phyloP scores from a whole-genome alignment of 1,284 basidiomycete species.

The Moesziomyces aphidis region DNA sequence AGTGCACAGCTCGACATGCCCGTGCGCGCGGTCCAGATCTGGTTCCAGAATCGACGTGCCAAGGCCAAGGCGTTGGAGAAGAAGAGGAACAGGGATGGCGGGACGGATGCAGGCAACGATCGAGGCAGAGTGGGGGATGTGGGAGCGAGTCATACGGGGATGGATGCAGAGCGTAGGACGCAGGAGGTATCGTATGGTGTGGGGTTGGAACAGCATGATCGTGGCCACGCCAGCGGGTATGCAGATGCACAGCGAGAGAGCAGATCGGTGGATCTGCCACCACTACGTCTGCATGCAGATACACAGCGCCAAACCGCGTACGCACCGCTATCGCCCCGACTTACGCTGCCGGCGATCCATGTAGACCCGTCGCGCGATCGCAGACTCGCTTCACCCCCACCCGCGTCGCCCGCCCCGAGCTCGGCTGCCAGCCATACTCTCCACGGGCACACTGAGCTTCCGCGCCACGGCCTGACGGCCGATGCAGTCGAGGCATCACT shows the following conservation, averaged over 20 bases:
- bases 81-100: slow-evolving; percentile 14
- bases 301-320: slow-evolving; percentile 1
- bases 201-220: slow-evolving; percentile 3
- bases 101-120: background rate
- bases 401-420: background rate
- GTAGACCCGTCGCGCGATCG: slow-evolving; percentile 1
- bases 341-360: slow-evolving; percentile 4
- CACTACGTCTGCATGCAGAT: slow-evolving; percentile 15
- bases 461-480: background rate
- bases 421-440: background rate
- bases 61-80: slow-evolving; percentile 58
- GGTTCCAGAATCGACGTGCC: slow-evolving; percentile 60
- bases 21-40: slow-evolving; percentile 55
- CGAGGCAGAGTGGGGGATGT: no score
- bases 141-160: background rate
- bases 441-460: background rate
- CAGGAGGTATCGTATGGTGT: slow-evolving; percentile 1
- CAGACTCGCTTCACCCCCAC: background rate
- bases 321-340: background rate
- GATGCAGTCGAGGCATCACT: background rate
- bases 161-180: slow-evolving; percentile 4
- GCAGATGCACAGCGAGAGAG: background rate
- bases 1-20: slow-evolving; percentile 60
- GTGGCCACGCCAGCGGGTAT: background rate
- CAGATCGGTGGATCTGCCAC: slow-evolving; percentile 20